Base-by-base conservation (phyloP, 768 basidiomycete species). In the Tylopilus sp. region DNA sequence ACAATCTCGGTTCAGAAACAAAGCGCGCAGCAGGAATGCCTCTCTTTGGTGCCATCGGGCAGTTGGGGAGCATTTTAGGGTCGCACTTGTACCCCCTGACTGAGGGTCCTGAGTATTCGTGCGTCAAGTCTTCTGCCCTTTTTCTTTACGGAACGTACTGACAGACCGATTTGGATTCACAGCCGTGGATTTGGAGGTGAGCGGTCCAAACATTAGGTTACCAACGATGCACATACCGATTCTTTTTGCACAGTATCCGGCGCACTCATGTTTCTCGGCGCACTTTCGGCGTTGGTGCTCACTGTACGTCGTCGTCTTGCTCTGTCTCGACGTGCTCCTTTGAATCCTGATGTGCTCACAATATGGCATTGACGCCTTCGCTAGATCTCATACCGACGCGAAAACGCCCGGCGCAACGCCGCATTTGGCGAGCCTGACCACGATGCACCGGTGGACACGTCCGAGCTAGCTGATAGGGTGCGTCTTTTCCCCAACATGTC, bases 371-470 rank as follows among this genome's bases (percentile, higher is more conserved):
- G 6, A 39, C n/a, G n/a, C n/a, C n/a, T n/a, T n/a, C n/a, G n/a
- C 15, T 8, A 88, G 86, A 66, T 78, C 13, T 85, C 83, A 2
- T 89, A 85, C 58, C 79, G 80, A 36, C 57, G 67, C 59, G 85
- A 87, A 25, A 89, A 88, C 51, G 69, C 72, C 5, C 72, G 73
- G 15, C 71, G 86, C 36, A 75, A 88, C 58, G 69, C 65, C 40
- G 51, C 69, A 23, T 79, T 81, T 50, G 86, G 86, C 1, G 73
- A 73, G 47, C 77, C 76, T 1, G 66, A 72, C 45, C 69, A 67
- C 8, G 68, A 76, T 51, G 72, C 71, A 7, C 75, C 69, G 18
- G 80, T 88, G 18, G 79, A 88, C 57, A 86, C 83, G 0, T 73
- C 75, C 23, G 78, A 84, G 54, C 63, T 85, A 7, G 86, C 86